Evolutionary conservation across 257 asterid species (phyloP).

Genomic region (Cynanchum wilfordii): DNA sequence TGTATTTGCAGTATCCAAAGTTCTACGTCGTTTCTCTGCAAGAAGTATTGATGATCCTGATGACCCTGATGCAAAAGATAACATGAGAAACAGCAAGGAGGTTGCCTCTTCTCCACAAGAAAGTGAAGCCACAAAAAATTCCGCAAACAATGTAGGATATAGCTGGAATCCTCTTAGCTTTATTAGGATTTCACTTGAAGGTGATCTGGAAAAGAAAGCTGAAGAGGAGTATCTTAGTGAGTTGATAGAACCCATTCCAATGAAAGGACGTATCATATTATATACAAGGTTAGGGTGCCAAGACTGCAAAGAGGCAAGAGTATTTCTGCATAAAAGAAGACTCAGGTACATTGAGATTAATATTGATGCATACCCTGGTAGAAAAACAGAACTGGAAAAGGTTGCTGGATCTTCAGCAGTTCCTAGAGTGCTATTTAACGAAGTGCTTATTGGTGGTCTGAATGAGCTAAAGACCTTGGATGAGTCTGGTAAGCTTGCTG

Average conservation of each 20-base stretch:
- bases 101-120: slow-evolving; percentile 26
- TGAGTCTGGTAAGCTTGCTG: slow-evolving; percentile 65
- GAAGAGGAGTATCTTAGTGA: slow-evolving; percentile 29
- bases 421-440: slow-evolving; percentile 79
- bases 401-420: slow-evolving; percentile 62
- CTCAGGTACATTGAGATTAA: slow-evolving; percentile 75
- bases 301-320: slow-evolving; percentile 58
- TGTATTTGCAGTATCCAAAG: slow-evolving; percentile 55
- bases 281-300: slow-evolving; percentile 71
- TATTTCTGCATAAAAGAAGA: slow-evolving; percentile 53
- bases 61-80: slow-evolving; percentile 34
- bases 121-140: slow-evolving; percentile 29
- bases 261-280: slow-evolving; percentile 75
- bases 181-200: slow-evolving; percentile 48
- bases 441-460: slow-evolving; percentile 68
- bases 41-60: slow-evolving; percentile 52
- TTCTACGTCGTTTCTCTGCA: slow-evolving; percentile 71
- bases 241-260: slow-evolving; percentile 34
- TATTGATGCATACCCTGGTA: slow-evolving; percentile 64
- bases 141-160: slow-evolving; percentile 33
- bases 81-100: slow-evolving; percentile 17
- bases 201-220: slow-evolving; percentile 35
- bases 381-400: slow-evolving; percentile 74
- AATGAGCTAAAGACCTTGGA: slow-evolving; percentile 59
- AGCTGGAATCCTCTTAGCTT: slow-evolving; percentile 69